Evolutionary conservation across 2,329 filamentous ascomycete genomes (phyloP), one percentile per base, ranked within the genome.

Genomic region (Botrytis aclada): DNA sequence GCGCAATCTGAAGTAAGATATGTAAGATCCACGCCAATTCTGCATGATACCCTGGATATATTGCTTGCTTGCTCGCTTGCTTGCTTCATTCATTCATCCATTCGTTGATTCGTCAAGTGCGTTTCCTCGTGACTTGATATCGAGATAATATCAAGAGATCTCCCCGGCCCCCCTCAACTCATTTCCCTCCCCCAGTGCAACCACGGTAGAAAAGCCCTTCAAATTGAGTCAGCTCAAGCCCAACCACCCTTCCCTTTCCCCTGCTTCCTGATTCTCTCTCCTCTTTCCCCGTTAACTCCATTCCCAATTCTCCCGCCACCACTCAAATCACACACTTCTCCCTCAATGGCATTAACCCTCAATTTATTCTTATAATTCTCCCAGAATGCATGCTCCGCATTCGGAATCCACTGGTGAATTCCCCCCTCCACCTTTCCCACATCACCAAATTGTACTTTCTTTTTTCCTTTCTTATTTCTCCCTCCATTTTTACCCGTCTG

Each of bases 261-360:
- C 4, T 43, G 7, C 43, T 71, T 64, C n/a, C n/a, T 66, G 34
- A 66, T 22, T 12, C 69, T 58, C 20, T 39, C 62, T 29, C 12
- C 47, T 25, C 37, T 60, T 47, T 9, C 9, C 39, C 61, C 60
- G 10, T 62, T 62, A 4, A 61, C 10, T 20, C 34, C 32, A 32
- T 16, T 29, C 1, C 22, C 22, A 3, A 5, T 67, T 14, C n/a
- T 14, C 29, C 34, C 29, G 4, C 51, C 32, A 29, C 45, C 60
- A 56, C 45, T 63, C 67, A 80, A 73, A 71, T 79, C 75, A 47
- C 78, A 80, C n/a, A 79, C 60, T 0, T 77, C 77, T 20, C 71
- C 70, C n/a, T 80, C 76, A n/a, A 75, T 77, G 7, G 78, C 77
- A 74, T 80, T 79, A 34, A 82, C 80, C n/a, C 80, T 75, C 62